Percentiles rank a stretch among this genome's conserved stretches.
Evolutionary conservation across 768 basidiomycete genomes (phyloP).

Genomic region (Pleurotus djamor): DNA sequence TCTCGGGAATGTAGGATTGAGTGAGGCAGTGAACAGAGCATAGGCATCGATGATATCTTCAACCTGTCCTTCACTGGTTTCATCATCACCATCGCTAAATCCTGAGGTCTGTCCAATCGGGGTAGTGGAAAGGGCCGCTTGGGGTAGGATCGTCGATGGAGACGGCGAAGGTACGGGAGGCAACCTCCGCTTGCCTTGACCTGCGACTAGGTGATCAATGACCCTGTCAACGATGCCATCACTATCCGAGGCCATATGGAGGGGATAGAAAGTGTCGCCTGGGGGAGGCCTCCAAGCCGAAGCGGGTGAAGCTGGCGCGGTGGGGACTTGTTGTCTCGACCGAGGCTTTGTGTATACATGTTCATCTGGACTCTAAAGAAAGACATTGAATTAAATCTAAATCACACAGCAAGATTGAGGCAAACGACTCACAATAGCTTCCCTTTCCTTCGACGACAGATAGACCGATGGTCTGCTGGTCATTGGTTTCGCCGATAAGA

Average conservation of each 20-base stretch:
- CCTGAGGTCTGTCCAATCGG: not conserved
- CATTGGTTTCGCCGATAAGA: too few species aligned
- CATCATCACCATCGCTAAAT: slow-evolving; percentile 2
- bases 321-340: not conserved
- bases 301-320: not conserved
- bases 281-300: not conserved
- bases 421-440: too few species aligned
- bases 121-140: too few species aligned
- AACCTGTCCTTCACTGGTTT: not conserved
- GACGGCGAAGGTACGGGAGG: not conserved
- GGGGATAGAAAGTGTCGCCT: not conserved
- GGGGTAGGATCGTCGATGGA: not conserved
- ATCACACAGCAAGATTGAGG: too few species aligned
- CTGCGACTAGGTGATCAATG: not conserved
- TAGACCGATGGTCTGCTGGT: too few species aligned
- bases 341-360: not conserved
- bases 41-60: not conserved
- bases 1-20: not conserved
- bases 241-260: not conserved
- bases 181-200: not conserved
- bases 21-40: not conserved
- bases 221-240: not conserved
- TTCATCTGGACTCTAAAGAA: not conserved
- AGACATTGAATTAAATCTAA: too few species aligned
- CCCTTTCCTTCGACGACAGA: too few species aligned